Evolutionary conservation across 805 yeast genomes (phyloP).

Genomic region (Clavispora santaluciae): DNA sequence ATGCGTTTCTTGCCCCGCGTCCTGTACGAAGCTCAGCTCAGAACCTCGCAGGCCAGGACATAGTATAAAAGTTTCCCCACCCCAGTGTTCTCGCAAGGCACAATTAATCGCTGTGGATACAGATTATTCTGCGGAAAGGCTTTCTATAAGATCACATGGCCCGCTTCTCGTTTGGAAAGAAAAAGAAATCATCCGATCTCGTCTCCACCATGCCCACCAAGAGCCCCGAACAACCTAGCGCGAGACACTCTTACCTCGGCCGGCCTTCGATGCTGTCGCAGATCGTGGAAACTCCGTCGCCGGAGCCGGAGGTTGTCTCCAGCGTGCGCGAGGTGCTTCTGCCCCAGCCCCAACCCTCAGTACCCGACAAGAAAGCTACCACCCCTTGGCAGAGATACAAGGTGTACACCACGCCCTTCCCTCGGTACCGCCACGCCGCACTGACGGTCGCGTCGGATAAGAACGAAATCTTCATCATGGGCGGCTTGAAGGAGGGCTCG

Average conservation of each 20-base stretch:
- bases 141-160: constrained; percentile 34
- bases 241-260: constrained; percentile 12
- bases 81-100: neutral
- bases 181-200: constrained; percentile 30
- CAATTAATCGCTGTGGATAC: neutral
- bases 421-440: constrained; percentile 90
- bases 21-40: constrained; percentile 1
- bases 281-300: constrained; percentile 8
- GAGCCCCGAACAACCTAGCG: constrained; percentile 2
- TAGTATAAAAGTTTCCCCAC: constrained; percentile 1
- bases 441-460: constrained; percentile 62
- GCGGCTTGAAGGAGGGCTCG: constrained; percentile 88
- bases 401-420: constrained; percentile 77
- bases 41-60: neutral
- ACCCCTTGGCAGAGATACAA: constrained; percentile 69
- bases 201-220: constrained; percentile 15
- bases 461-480: constrained; percentile 83
- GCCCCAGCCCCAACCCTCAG: constrained; percentile 5
- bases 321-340: constrained; percentile 1
- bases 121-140: neutral
- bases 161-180: constrained; percentile 54
- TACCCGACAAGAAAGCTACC: neutral
- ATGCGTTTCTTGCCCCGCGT: constrained; percentile 1
- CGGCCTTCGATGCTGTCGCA: constrained; percentile 12
- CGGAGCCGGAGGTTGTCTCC: constrained; percentile 1